Conservation (phyloP, 495 filamentous ascomycete species). For the Penicillium egyptiacum region DNA sequence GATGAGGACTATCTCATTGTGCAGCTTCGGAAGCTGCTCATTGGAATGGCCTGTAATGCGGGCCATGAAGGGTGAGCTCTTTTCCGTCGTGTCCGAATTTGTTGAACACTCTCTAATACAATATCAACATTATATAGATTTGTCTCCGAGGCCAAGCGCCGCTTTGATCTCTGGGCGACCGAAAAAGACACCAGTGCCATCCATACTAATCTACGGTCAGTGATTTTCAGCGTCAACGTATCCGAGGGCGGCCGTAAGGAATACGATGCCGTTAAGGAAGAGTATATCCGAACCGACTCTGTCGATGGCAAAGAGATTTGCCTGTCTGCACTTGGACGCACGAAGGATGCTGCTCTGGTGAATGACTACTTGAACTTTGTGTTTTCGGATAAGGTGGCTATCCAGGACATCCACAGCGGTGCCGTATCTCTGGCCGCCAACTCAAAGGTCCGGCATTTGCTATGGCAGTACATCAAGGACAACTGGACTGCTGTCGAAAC, state of each 20-base stretch:
- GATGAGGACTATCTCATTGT: slow-evolving; percentile 79
- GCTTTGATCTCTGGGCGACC: slow-evolving; percentile 72
- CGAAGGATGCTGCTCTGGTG: slow-evolving; percentile 65
- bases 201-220: slow-evolving; percentile 73
- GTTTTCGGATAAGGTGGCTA: slow-evolving; percentile 71
- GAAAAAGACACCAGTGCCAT: slow-evolving; percentile 66
- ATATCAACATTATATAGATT: slow-evolving; percentile 43
- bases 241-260: slow-evolving; percentile 62
- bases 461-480: slow-evolving; percentile 82
- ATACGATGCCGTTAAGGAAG: slow-evolving; percentile 74
- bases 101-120: slow-evolving; percentile 22
- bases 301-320: slow-evolving; percentile 89
- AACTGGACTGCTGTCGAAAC: slow-evolving; percentile 70
- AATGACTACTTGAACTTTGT: slow-evolving; percentile 72
- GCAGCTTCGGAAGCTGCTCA: slow-evolving; percentile 77
- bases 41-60: slow-evolving; percentile 68
- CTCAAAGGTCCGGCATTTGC: slow-evolving; percentile 59
- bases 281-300: slow-evolving; percentile 76
- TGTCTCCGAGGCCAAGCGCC: slow-evolving; percentile 65
- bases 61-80: slow-evolving; percentile 67
- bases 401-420: slow-evolving; percentile 84
- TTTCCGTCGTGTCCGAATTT: background rate
- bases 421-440: slow-evolving; percentile 71
- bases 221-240: slow-evolving; percentile 78
- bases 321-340: slow-evolving; percentile 72